phyloP scores from a whole-genome alignment of 1,284 basidiomycete species.

The Hymenochaete sp. region DNA sequence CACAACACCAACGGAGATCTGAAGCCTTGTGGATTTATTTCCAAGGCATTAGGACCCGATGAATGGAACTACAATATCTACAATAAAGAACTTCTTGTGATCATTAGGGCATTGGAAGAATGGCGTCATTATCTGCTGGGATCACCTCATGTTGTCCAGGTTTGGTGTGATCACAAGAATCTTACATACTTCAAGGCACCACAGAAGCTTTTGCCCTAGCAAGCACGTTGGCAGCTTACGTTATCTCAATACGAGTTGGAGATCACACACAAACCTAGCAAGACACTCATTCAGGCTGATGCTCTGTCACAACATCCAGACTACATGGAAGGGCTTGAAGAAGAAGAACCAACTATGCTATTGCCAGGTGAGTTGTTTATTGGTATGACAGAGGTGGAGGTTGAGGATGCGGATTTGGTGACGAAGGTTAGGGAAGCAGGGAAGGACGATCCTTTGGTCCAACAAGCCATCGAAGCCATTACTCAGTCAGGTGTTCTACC shows the following conservation, averaged over 20 bases:
- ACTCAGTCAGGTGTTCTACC: too few species aligned
- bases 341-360: slow-evolving; percentile 27
- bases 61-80: slow-evolving; percentile 31
- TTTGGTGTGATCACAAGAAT: slow-evolving; percentile 29
- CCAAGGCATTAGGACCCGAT: too few species aligned
- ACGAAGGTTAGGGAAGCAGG: slow-evolving; percentile 19
- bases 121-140: slow-evolving; percentile 2
- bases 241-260: slow-evolving; percentile 31
- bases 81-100: slow-evolving; percentile 32
- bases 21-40: too few species aligned
- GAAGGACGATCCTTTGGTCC: too few species aligned
- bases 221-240: slow-evolving; percentile 33
- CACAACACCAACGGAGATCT: too few species aligned
- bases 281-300: slow-evolving; percentile 28
- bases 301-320: slow-evolving; percentile 33
- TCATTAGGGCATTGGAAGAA: slow-evolving; percentile 13
- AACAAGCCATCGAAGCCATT: too few species aligned
- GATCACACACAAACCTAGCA: slow-evolving; percentile 33
- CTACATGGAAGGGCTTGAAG: slow-evolving; percentile 24
- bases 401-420: slow-evolving; percentile 13
- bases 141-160: slow-evolving; percentile 10
- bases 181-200: slow-evolving; percentile 24
- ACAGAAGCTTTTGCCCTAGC: slow-evolving; percentile 30
- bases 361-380: slow-evolving; percentile 24
- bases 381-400: slow-evolving; percentile 13